phyloP scores from a whole-genome alignment of 345 rosid species.

The Aethionema arabicum region DNA sequence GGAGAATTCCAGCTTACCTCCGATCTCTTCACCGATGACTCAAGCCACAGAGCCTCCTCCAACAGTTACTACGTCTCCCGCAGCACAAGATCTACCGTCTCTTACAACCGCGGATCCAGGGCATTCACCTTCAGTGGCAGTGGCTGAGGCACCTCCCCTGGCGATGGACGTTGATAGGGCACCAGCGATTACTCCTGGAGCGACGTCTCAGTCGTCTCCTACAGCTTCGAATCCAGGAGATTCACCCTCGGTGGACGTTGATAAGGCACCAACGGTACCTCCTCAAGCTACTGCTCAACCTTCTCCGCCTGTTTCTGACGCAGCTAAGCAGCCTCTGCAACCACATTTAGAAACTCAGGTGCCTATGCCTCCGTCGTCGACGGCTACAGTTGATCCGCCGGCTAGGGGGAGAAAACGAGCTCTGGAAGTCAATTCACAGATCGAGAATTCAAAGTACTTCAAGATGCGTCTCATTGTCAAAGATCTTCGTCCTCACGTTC shows the following conservation, averaged over 20 bases:
- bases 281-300: neutral
- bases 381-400: conserved; percentile 26
- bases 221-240: neutral
- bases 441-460: conserved; percentile 53
- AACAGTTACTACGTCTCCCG: conserved; percentile 7
- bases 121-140: conserved; percentile 13
- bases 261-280: conserved; percentile 1
- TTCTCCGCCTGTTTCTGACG: neutral
- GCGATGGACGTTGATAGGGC: conserved; percentile 17
- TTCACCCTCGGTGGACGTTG: conserved; percentile 2
- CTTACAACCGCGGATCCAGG: conserved; percentile 16
- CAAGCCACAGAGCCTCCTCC: conserved; percentile 9
- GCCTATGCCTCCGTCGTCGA: conserved; percentile 30
- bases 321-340: neutral
- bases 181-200: neutral
- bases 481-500: conserved; percentile 61
- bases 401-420: conserved; percentile 50
- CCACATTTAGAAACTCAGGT: conserved; percentile 13
- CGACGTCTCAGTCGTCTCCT: neutral
- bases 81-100: conserved; percentile 16
- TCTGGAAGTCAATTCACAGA: conserved; percentile 41
- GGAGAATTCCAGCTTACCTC: conserved; percentile 24
- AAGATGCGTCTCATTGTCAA: conserved; percentile 58
- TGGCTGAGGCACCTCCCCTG: conserved; percentile 11
- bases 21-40: conserved; percentile 12